Evolutionary conservation across 2,329 filamentous ascomycete species (phyloP).

Genomic region (Fonsecaea pugnacius): DNA sequence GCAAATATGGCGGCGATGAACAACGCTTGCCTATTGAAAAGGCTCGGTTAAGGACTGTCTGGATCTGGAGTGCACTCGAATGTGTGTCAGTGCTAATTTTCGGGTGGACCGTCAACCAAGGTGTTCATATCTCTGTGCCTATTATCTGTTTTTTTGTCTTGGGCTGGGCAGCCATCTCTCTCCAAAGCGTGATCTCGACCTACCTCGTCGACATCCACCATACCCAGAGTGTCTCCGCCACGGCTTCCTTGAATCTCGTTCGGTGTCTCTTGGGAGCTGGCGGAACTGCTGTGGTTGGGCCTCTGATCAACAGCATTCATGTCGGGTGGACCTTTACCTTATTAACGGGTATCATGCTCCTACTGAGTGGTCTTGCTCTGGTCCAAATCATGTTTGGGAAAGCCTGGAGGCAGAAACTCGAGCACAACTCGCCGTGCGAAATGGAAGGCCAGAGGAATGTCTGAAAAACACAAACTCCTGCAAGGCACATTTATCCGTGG

Average conservation of each 20-base stretch:
- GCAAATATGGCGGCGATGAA: conserved; percentile 24
- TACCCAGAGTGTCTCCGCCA: conserved; percentile 55
- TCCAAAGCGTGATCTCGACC: conserved; percentile 55
- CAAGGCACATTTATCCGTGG: not conserved
- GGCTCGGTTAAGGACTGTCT: conserved; percentile 57
- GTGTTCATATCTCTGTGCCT: conserved; percentile 55
- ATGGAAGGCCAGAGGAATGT: not conserved
- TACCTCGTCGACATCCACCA: conserved; percentile 60
- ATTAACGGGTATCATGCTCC: conserved; percentile 13
- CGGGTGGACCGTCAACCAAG: conserved; percentile 58
- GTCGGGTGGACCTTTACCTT: conserved; percentile 46
- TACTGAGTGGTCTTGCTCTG: conserved; percentile 10
- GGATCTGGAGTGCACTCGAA: conserved; percentile 52
- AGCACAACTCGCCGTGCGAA: not conserved
- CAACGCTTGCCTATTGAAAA: conserved; percentile 55
- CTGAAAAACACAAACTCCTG: not conserved
- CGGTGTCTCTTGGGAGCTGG: conserved; percentile 58
- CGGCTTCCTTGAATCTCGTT: conserved; percentile 58
- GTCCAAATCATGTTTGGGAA: conserved; percentile 3
- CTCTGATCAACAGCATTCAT: conserved; percentile 53
- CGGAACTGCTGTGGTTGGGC: conserved; percentile 56
- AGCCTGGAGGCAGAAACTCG: not conserved
- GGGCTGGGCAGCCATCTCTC: conserved; percentile 58
- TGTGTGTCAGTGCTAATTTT: conserved; percentile 55
- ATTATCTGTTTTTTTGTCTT: conserved; percentile 58